These are phyloP conservation scores for Kwoniella heveanensis DNA, from an alignment of 768 basidiomycete species.

Conservation along the genomic window DNA sequence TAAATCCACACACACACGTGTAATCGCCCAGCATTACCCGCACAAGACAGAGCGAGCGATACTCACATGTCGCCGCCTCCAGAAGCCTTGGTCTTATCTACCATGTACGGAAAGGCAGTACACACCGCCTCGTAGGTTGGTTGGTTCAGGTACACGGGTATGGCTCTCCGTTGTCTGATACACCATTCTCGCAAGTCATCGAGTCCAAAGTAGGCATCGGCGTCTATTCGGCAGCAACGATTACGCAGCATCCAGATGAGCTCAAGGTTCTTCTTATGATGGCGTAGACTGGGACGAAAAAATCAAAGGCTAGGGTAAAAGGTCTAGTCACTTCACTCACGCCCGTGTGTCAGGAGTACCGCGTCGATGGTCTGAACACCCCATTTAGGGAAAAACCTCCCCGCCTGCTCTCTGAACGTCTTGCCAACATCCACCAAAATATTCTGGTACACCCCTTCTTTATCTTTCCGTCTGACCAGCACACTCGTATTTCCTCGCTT, in stretches of 20 bases:
- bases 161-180: constrained; percentile 36
- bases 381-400: constrained; percentile 65
- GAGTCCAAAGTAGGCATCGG: constrained; percentile 78
- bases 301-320: too few species aligned
- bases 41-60: neutral
- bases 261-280: too few species aligned
- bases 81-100: constrained; percentile 71
- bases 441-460: constrained; percentile 66
- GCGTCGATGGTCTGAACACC: constrained; percentile 72
- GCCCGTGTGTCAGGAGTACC: constrained; percentile 82
- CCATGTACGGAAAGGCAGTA: constrained; percentile 66
- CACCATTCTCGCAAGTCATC: constrained; percentile 74
- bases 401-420: constrained; percentile 63
- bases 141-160: constrained; percentile 44
- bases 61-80: constrained; percentile 55
- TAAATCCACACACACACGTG: too few species aligned
- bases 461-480: constrained; percentile 61
- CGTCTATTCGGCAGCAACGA: constrained; percentile 35
- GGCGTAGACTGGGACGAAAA: too few species aligned
- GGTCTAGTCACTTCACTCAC: too few species aligned
- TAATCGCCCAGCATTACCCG: too few species aligned
- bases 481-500: constrained; percentile 79
- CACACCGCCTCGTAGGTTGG: constrained; percentile 55
- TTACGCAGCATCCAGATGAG: neutral
- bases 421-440: constrained; percentile 84